Base-by-base conservation (phyloP, 2,329 filamentous ascomycete species). In the Graphiopsis chlorocephala region DNA sequence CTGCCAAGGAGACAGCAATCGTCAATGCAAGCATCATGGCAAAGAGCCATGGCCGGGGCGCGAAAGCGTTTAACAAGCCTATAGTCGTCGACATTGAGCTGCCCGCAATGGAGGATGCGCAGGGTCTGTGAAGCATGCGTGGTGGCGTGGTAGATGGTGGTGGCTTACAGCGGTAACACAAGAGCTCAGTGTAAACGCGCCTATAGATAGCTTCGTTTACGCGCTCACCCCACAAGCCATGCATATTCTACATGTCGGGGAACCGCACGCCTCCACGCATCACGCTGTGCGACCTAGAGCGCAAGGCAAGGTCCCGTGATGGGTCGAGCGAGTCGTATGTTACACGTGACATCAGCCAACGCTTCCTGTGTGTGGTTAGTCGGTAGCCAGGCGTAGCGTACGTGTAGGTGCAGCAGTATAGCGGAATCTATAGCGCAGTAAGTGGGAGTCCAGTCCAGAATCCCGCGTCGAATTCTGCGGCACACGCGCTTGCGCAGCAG, bases 51-150 rank as follows among this genome's bases (percentile, higher is more conserved):
- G 71, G 74, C 14, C 64, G 65, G 35, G 81, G 78, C 1, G 45
- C 86, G 17, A 90, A 88, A 75, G 82, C 78, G 67, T 87, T 90
- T 77, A 88, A 93, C 76, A 91, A 93, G 74, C 89, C 92, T 23
- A 89, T 96, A 69, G 88, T 96, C n/a, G 87, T 96, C 14, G 91
- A 96, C 74, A 73, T 96, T 31, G 87, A 93, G 68, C 79, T 95
- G 66, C 88, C 89, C 0, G 80, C 88, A 23, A 6, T 26, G 29
- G n/a, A 5, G 31, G 12, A 31, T 25, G 20, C 25, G 23, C 53
- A 62, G 47, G 47, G 48, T 55, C 33, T 47, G 35, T 6, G 5
- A 20, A 42, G 33, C 38, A 59, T 31, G n/a, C 28, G 28, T 47
- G 53, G 11, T 11, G 31, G n/a, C 10, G 31, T 53, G 15, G 35